Percentiles rank a stretch among this genome's conserved stretches.
Conservation (phyloP, 345 rosid species). For the Angophora floribunda region DNA sequence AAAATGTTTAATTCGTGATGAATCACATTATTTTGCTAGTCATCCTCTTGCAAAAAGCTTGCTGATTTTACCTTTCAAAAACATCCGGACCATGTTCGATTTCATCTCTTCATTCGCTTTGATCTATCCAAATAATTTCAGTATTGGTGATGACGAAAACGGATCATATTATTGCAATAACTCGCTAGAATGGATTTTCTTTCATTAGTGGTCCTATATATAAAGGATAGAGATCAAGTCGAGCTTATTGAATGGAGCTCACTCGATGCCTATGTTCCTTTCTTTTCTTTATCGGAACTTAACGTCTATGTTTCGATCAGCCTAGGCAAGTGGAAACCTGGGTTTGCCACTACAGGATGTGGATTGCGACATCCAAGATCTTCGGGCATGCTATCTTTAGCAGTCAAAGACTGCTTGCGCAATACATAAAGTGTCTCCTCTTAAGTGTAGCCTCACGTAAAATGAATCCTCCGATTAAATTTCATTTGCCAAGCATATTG, state of each 20-base stretch:
- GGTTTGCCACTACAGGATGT: not conserved
- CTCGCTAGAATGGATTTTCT: not conserved
- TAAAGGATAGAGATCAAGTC: not conserved
- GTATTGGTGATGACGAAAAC: not conserved
- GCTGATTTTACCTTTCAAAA: not conserved
- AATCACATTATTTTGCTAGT: not conserved
- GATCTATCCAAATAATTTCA: not conserved
- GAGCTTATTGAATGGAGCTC: not conserved
- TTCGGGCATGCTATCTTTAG: not conserved
- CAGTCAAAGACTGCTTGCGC: not conserved
- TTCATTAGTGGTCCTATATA: not conserved
- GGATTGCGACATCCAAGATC: not conserved
- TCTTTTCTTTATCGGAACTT: not conserved
- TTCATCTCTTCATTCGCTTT: not conserved
- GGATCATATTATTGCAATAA: not conserved
- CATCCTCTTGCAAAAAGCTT: not conserved
- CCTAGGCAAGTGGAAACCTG: not conserved
- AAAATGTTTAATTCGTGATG: not conserved
- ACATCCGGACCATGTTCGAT: not conserved
- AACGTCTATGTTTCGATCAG: not conserved
- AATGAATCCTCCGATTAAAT: not conserved
- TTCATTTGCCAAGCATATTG: not conserved
- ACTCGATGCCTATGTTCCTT: not conserved
- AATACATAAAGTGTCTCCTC: not conserved
- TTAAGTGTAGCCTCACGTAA: not conserved